Base-by-base conservation (phyloP, 2,329 filamentous ascomycete genomes). In the Calonectria fujianensis region DNA sequence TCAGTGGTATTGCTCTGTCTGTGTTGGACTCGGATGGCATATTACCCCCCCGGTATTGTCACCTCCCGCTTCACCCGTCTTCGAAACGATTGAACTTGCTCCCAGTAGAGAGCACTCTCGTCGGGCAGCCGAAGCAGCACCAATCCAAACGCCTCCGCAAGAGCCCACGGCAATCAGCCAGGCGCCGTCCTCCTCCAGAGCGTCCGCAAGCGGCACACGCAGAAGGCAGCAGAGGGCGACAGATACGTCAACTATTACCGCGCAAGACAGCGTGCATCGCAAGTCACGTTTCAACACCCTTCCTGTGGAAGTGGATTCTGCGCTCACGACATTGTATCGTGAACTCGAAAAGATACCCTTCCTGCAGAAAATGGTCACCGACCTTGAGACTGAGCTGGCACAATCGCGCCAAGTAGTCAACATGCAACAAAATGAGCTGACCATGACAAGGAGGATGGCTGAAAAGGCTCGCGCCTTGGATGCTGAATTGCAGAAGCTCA, bases 271-370 rank as follows among this genome's bases (percentile, higher is more conserved):
- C 14, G 24, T 16, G 3, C 35, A 41, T 41, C 57, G 57, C 57
- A 41, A 31, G 16, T 63, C 57, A 20, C 57, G 57, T 0, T 63
- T 41, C 14, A 63, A 41, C 18, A 63, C 57, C 2, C 20, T 45
- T 7, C 24, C 57, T 13, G 57, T 41, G 4, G 57, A 63, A 20
- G 57, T 63, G 18, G 57, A 63, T 31, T 63, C 57, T 31, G 57
- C 57, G 2, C 57, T 63, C 14, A 31, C 57, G 11, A 63, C 37
- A 4, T 41, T 63, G 27, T 45, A 63, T 27, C 37, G 57, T 4
- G 57, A 63, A 14, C 37, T 63, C n/a, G 57, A 63, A 63, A 63
- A 39, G 3, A 41, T 63, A 14, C 35, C 57, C 3, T 29, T 63
- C 4, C 32, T 63, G 9, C n/a, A 63, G n/a, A 63, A 63, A 20